Evolutionary conservation across 164 flowering plant species (phyloP), one percentile per base, ranked within the genome.

Genomic region (Umbellularia californica): DNA sequence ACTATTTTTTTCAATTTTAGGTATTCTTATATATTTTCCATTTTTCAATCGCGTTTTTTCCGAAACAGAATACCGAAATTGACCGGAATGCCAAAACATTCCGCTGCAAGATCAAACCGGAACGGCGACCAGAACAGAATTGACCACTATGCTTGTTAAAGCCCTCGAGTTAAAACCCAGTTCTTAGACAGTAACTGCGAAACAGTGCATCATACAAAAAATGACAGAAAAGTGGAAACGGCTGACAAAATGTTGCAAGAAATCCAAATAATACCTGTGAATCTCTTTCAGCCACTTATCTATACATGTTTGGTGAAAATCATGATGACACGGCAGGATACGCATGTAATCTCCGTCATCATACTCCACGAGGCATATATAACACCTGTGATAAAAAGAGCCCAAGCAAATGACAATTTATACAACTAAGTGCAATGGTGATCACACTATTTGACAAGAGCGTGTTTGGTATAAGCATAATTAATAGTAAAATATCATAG

Each of bases 221-320:
- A 55, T 17, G 60, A 14, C 20, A 55, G 60, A 64, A 64, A 20
- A 64, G 24, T 64, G 24, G 25, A 64, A 64, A 12, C 1, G 51
- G 11, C 47, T 1, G 15, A 13, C 63, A n/a, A 17, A 24, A 63
- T 35, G 22, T 62, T 25, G 35, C 33, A 15, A 63, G 19, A 63
- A 73, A 27, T 28, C 17, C 14, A 24, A 33, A 7, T 27, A 24
- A 28, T 83, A 94, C 97, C 97, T 92, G 84, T 94, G 98, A 77
- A 94, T 88, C 85, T 94, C 97, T 81, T 92, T 94, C 52, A 94
- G 92, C 98, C 98, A 94, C 81, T 91, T 94, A 79, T 94, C 98
- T 33, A 94, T 62, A 77, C 97, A 94, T 33, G 85, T 77, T 77
- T 78, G 85, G 71, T 94, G 98, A 82, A 92, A 94, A 75, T 92